Base-by-base conservation (phyloP, 2,329 filamentous ascomycete genomes). In the Ascochyta viciae-villosae region DNA sequence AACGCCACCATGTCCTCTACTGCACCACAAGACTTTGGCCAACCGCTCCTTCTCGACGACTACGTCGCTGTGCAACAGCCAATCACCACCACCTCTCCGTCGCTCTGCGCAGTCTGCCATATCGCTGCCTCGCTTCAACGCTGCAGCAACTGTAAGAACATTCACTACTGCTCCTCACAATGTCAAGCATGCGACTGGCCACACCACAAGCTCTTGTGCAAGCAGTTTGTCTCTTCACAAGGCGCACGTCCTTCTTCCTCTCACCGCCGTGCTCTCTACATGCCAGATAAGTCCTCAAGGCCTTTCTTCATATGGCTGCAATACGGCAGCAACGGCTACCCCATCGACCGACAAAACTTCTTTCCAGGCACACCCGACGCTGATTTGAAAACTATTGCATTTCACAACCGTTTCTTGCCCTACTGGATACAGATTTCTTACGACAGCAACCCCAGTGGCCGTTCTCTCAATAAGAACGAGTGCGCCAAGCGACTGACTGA, bases 361-460 rank as follows among this genome's bases (percentile, higher is more conserved):
- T 63, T 61, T 23, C 55, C 53, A 6, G n/a, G 1, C n/a, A 45
- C 37, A 0, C 53, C 40, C 1, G 13, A 9, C 2, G n/a, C 10
- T 1, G 56, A 61, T 10, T 33, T 58, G 15, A 58, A 58, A 9
- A 63, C 54, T 6, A 45, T 63, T 3, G 56, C 38, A 0, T 65
- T 65, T 12, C 46, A 63, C 16, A 49, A 57, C 42, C 49, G 56
- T 6, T 44, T 33, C 40, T 29, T 60, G 1, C 44, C 56, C 1
- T 60, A 54, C 16, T 60, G 50, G 49, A 34, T 58, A 5, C 53
- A 62, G 26, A 48, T 65, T 26, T 57, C 47, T 1, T 65, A 65
- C 10, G 58, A 63, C 19, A 38, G 51, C 15, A 65, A 63, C 19
- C 8, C 22, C 0, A 15, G 9, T 2, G 19, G 43, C 4, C 60